Percentiles rank a stretch among this genome's conserved stretches.
Evolutionary conservation across 306 rosid genomes (phyloP).

Genomic region (Cucurbita maxima): DNA sequence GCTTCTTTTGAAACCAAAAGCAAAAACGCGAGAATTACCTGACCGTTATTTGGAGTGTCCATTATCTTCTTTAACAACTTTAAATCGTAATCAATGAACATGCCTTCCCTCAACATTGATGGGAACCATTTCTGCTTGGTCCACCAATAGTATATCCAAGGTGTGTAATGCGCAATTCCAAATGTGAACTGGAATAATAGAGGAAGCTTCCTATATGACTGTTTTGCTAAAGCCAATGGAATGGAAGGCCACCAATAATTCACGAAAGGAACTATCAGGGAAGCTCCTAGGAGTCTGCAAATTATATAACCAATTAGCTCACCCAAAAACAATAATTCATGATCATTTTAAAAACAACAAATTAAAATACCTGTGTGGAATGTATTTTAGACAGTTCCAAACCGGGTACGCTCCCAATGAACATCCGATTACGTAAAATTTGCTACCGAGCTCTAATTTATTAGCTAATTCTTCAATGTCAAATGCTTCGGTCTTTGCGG

Average conservation of each 20-base stretch:
- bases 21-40: too few species aligned
- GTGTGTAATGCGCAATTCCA: conserved; percentile 42
- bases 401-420: neutral
- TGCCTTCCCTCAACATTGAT: conserved; percentile 10
- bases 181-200: conserved; percentile 24
- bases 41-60: too few species aligned
- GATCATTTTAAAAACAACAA: too few species aligned
- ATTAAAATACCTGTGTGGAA: neutral
- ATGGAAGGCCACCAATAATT: conserved; percentile 53
- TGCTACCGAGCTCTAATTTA: too few species aligned
- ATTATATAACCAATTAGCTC: neutral
- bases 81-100: conserved; percentile 23
- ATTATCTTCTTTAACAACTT: neutral
- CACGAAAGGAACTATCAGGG: conserved; percentile 53
- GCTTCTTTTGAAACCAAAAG: too few species aligned
- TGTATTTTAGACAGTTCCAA: neutral
- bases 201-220: conserved; percentile 18
- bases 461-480: neutral
- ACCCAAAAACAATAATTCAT: too few species aligned
- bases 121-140: conserved; percentile 64
- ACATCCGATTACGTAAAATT: neutral
- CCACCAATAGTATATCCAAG: conserved; percentile 73
- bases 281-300: conserved; percentile 60
- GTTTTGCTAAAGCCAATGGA: conserved; percentile 25
- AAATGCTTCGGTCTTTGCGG: neutral